Conservation (phyloP, 139 green algal species). For the Chara braunii region DNA sequence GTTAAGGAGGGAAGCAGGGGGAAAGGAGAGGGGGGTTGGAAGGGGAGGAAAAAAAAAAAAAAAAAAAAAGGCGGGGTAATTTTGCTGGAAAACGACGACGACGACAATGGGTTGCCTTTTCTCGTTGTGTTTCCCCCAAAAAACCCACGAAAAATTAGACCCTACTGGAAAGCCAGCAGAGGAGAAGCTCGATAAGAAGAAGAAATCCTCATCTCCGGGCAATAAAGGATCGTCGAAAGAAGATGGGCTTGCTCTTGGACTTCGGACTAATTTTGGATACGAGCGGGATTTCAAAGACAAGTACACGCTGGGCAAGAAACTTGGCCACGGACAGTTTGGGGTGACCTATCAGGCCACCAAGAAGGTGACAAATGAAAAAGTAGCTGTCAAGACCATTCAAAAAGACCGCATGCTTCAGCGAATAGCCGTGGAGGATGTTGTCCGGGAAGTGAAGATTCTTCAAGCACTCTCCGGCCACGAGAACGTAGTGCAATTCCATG, state of each 20-base stretch:
- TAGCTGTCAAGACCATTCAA: conserved; percentile 35
- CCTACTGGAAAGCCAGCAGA: background rate
- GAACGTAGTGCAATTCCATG: conserved; percentile 44
- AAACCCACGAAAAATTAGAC: background rate
- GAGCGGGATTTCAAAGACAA: conserved; percentile 25
- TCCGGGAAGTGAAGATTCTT: conserved; percentile 35
- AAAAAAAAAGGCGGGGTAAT: background rate
- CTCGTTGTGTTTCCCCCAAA: background rate
- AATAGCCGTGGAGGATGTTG: conserved; percentile 37
- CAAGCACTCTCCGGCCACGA: conserved; percentile 32
- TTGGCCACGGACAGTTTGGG: conserved; percentile 36
- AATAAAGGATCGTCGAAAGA: background rate
- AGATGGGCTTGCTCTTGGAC: conserved; percentile 7
- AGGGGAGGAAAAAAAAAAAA: no score
- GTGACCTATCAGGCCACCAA: conserved; percentile 15
- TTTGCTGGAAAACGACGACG: background rate
- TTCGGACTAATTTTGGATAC: conserved; percentile 21
- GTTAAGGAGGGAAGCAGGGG: background rate
- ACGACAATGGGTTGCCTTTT: background rate
- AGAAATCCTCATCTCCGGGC: conserved; percentile 30
- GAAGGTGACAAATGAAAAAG: conserved; percentile 9
- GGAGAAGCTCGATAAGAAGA: background rate
- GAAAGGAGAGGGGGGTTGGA: no score
- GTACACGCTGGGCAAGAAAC: conserved; percentile 30
- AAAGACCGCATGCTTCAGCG: conserved; percentile 26